Evolutionary conservation across 768 basidiomycete species (phyloP), one percentile per base, ranked within the genome.

Genomic region (Boletus rex-veris): DNA sequence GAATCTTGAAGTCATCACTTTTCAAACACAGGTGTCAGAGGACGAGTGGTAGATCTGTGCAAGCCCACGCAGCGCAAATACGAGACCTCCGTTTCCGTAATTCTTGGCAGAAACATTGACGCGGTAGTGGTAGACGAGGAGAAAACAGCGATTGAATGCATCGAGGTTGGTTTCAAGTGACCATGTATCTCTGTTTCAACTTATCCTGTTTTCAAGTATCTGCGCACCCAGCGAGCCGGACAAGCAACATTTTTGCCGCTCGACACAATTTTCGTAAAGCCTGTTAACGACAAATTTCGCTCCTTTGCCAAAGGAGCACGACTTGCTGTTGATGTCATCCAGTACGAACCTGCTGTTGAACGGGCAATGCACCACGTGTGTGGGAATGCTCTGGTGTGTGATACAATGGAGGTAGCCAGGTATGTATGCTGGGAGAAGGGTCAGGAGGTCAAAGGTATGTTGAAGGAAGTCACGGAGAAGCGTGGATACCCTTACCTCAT

Each of bases 201-300:
- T 39, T 45, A 57, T 30, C 10, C 35, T 10, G 14, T 49, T n/a
- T 44, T 49, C 2, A 61, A 94, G 88, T 98, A 97, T 70, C 83
- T 99, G 83, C 88, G 93, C 57, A 94, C 88, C 55, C 93, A 97
- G 71, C 88, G 95, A 35, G 85, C 90, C 0, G 97, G 96, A 1
- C 92, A 94, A 72, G 96, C 96, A 12, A 99, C 97, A 0, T 98
- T 98, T 75, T 89, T 99, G 43, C 97, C 97, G 0, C 85, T 99
- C n/a, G 96, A 98, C 69, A 95, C 93, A 9, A 96, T 98, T 60
- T 91, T 93, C 65, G 88, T 88, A 33, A 98, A 96, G 69, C 86
- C 93, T 2, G 79, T 93, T 58, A 93, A 94, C 59, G 97, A 98
- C 73, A 94, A 93, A 69, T 93, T 90, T 73, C 86, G 97, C 21